Conservation (phyloP, 2,329 filamentous ascomycete genomes). For the Tympanopsis confertula region DNA sequence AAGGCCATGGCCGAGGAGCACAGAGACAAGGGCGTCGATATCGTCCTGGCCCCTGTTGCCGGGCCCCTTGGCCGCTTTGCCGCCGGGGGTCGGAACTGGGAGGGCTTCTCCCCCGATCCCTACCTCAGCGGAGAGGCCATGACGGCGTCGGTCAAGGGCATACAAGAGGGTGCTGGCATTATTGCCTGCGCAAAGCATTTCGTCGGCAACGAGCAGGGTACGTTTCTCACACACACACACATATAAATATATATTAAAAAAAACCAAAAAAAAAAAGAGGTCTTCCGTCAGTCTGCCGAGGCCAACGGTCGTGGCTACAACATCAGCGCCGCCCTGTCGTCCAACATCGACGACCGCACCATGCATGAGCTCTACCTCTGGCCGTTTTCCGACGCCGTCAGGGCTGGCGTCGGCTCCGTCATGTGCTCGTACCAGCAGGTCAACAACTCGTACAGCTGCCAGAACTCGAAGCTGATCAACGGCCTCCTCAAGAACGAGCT, state of each 20-base stretch:
- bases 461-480: conserved; percentile 69
- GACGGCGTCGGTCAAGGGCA: conserved; percentile 16
- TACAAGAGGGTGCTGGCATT: conserved; percentile 16
- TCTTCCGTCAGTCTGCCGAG: conserved; percentile 55
- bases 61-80: conserved; percentile 34
- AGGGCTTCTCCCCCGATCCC: conserved; percentile 16
- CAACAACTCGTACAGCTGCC: conserved; percentile 72
- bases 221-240: conserved; percentile 5
- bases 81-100: conserved; percentile 28
- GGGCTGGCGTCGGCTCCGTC: conserved; percentile 49
- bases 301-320: conserved; percentile 47
- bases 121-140: conserved; percentile 17
- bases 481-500: conserved; percentile 68
- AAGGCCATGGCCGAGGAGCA: conserved; percentile 46
- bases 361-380: conserved; percentile 68
- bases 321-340: conserved; percentile 46
- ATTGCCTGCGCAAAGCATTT: conserved; percentile 23
- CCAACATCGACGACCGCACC: conserved; percentile 61
- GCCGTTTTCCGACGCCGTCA: conserved; percentile 66
- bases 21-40: conserved; percentile 64
- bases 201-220: conserved; percentile 41
- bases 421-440: conserved; percentile 67
- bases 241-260: no score
- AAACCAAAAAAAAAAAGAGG: no score
- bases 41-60: conserved; percentile 44